Conservation (phyloP, 2,329 filamentous ascomycete genomes). For the Xylariales sp. region DNA sequence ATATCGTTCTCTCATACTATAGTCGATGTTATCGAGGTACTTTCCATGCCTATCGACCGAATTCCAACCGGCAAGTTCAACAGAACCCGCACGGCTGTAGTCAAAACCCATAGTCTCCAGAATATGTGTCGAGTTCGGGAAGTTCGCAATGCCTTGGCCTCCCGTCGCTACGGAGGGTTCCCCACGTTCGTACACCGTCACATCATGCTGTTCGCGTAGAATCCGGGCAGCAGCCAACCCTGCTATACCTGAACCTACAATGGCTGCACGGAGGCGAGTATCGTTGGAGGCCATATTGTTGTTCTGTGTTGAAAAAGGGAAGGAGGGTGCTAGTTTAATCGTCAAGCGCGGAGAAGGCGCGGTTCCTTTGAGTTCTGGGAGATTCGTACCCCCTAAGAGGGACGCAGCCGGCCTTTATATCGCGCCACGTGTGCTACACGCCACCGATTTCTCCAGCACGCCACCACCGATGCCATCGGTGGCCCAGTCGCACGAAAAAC, state of each 20-base stretch:
- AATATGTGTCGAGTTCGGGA: slow-evolving; percentile 43
- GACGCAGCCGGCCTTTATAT: slow-evolving; percentile 7
- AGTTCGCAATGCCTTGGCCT: slow-evolving; percentile 42
- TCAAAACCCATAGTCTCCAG: slow-evolving; percentile 41
- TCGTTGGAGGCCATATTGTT: slow-evolving; percentile 18
- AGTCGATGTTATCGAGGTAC: slow-evolving; percentile 33
- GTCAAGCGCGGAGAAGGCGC: too few species aligned
- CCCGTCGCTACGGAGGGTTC: slow-evolving; percentile 39
- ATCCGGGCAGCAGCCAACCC: slow-evolving; percentile 43
- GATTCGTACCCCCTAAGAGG: not conserved
- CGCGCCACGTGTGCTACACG: not conserved
- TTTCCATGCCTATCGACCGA: slow-evolving; percentile 40
- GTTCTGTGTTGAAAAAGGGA: slow-evolving; percentile 8
- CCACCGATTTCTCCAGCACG: too few species aligned
- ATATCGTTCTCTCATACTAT: slow-evolving; percentile 38
- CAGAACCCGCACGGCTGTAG: slow-evolving; percentile 38
- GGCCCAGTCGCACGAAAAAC: not conserved
- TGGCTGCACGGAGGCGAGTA: slow-evolving; percentile 37
- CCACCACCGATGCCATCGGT: too few species aligned
- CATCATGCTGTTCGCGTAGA: slow-evolving; percentile 40
- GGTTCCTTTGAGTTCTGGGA: not conserved
- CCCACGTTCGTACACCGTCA: slow-evolving; percentile 44
- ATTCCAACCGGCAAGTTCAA: slow-evolving; percentile 35
- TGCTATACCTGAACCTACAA: slow-evolving; percentile 43
- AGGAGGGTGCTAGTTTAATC: not conserved